phyloP scores from a whole-genome alignment of 805 yeast genomes.

The Monosporozyma unispora region DNA sequence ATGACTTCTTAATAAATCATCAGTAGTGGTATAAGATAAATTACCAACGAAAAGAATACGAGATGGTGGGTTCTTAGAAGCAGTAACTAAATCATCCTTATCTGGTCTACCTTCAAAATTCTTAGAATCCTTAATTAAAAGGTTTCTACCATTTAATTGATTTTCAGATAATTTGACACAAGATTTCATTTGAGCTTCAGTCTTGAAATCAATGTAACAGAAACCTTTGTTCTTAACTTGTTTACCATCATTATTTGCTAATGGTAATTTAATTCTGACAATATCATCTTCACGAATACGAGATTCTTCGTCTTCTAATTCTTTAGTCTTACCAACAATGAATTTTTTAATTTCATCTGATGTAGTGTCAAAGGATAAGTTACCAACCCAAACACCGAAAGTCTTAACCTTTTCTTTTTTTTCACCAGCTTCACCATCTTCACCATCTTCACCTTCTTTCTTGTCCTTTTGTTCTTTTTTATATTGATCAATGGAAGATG shows the following conservation, averaged over 20 bases:
- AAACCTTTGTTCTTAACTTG: conserved; percentile 64
- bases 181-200: conserved; percentile 47
- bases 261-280: conserved; percentile 73
- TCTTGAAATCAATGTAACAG: conserved; percentile 78
- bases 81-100: conserved; percentile 36
- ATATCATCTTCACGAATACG: conserved; percentile 50
- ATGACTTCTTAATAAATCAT: conserved; percentile 65
- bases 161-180: conserved; percentile 65
- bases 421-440: conserved; percentile 22
- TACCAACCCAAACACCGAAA: conserved; percentile 91
- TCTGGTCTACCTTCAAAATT: conserved; percentile 86
- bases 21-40: conserved; percentile 83
- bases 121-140: conserved; percentile 71
- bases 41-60: conserved; percentile 88
- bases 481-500: conserved; percentile 29
- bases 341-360: conserved; percentile 64
- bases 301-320: conserved; percentile 29
- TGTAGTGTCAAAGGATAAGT: conserved; percentile 74
- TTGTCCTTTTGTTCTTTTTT: conserved; percentile 32
- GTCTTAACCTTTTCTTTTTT: conserved; percentile 37
- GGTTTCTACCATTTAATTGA: conserved; percentile 71
- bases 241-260: conserved; percentile 43
- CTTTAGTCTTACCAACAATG: conserved; percentile 49
- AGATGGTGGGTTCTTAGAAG: conserved; percentile 77
- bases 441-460: conserved; percentile 14